These are phyloP conservation scores for Holtermannia corniformis DNA, from an alignment of 768 basidiomycete species.

Conservation along the genomic window DNA sequence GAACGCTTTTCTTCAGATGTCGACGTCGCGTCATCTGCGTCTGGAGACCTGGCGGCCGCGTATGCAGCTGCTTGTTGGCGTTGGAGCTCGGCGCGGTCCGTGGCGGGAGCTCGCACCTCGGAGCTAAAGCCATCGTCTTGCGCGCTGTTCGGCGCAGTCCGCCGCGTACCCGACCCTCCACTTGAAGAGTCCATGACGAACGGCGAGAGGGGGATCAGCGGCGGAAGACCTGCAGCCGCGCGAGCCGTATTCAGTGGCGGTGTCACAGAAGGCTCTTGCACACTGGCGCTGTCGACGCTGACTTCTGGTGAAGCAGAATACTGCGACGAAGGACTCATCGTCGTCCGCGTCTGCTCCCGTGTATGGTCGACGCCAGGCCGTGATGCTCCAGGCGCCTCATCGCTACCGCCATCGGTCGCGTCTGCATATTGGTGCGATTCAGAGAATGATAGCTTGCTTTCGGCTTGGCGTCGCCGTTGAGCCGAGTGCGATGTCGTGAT, in stretches of 20 bases:
- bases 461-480: constrained; percentile 1
- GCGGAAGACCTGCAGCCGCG: not conserved
- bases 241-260: not conserved
- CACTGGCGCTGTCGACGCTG: not conserved
- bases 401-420: constrained; percentile 20
- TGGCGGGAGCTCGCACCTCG: not conserved
- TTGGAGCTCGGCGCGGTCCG: not conserved
- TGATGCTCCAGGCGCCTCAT: constrained; percentile 4
- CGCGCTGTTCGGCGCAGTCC: not conserved
- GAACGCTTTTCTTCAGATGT: not conserved
- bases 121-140: not conserved
- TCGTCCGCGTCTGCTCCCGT: too few relatives aligned
- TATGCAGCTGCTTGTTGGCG: not conserved
- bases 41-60: constrained; percentile 4
- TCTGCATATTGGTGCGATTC: constrained; percentile 27
- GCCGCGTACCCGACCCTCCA: not conserved
- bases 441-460: constrained; percentile 11
- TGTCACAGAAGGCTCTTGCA: not conserved
- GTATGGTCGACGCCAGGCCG: not conserved
- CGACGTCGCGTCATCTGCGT: constrained; percentile 10
- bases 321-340: constrained; percentile 21
- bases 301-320: constrained; percentile 14
- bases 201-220: not conserved
- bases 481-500: not conserved
- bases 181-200: not conserved